Conservation (phyloP, 139 green algal species). For the Volvox reticuliferus region DNA sequence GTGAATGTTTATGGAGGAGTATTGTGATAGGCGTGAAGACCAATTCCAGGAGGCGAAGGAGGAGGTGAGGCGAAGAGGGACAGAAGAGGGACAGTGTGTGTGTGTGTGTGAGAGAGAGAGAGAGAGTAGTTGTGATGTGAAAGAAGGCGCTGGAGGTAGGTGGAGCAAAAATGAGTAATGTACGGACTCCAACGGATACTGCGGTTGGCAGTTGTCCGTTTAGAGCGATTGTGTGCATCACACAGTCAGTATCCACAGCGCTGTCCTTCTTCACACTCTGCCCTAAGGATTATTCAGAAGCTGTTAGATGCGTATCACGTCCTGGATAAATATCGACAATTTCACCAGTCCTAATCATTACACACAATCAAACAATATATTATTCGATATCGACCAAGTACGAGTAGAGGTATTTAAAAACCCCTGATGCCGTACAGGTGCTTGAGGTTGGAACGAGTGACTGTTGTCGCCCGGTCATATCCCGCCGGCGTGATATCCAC, state of each 20-base stretch:
- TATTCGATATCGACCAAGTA: neutral
- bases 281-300: too few relatives aligned
- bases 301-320: too few relatives aligned
- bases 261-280: too few relatives aligned
- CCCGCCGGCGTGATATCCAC: conserved; percentile 70
- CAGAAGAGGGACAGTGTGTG: neutral
- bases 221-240: neutral
- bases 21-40: neutral
- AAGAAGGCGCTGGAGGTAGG: neutral
- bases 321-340: too few relatives aligned
- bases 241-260: neutral
- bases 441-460: conserved; percentile 78
- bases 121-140: neutral
- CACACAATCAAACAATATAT: neutral
- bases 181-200: neutral
- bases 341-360: too few relatives aligned
- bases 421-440: conserved; percentile 73
- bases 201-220: too few relatives aligned
- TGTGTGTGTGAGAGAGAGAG: too few relatives aligned
- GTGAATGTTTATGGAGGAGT: neutral
- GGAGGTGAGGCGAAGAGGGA: too few relatives aligned
- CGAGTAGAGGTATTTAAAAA: neutral
- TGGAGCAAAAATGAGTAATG: neutral
- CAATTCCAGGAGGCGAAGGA: too few relatives aligned
- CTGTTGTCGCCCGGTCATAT: neutral